phyloP scores from a whole-genome alignment of 2,329 filamentous ascomycete genomes.

The Calycina herbarum region DNA sequence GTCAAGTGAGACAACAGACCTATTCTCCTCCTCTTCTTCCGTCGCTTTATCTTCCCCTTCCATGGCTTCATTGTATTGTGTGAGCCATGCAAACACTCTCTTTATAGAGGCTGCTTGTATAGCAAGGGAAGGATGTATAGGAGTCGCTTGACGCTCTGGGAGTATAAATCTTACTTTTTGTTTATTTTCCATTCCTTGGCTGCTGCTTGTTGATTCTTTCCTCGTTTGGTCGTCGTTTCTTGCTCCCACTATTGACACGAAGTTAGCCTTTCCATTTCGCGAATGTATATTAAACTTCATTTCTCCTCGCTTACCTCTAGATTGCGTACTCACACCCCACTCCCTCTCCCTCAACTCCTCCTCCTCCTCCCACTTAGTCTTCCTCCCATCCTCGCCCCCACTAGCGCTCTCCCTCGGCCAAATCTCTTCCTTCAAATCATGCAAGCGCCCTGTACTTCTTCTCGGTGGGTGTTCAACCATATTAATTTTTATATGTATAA shows the following conservation, averaged over 20 bases:
- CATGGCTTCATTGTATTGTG: not conserved
- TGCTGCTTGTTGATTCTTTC: not conserved
- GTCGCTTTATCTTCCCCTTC: not conserved
- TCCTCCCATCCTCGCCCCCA: not conserved
- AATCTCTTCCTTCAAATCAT: conserved; percentile 1
- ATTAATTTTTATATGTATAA: conserved; percentile 2
- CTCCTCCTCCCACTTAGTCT: not conserved
- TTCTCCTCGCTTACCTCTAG: not conserved
- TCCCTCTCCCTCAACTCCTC: not conserved
- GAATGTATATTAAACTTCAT: not conserved
- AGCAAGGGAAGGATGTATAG: not conserved
- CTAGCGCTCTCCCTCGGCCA: conserved; percentile 5
- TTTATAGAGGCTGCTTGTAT: not conserved
- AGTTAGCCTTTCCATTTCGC: not conserved
- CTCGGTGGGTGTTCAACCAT: not conserved
- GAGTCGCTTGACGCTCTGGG: not conserved
- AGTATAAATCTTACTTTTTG: not conserved
- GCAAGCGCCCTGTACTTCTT: not conserved
- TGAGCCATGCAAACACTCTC: conserved; percentile 2
- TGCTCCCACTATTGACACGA: not conserved
- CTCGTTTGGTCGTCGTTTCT: not conserved
- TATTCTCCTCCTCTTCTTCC: not conserved
- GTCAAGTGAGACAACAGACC: conserved; percentile 4
- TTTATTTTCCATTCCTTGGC: not conserved
- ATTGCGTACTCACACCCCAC: not conserved